Conservation (phyloP, 176 grass and related monocot genomes). For the Panicum miliaceum region DNA sequence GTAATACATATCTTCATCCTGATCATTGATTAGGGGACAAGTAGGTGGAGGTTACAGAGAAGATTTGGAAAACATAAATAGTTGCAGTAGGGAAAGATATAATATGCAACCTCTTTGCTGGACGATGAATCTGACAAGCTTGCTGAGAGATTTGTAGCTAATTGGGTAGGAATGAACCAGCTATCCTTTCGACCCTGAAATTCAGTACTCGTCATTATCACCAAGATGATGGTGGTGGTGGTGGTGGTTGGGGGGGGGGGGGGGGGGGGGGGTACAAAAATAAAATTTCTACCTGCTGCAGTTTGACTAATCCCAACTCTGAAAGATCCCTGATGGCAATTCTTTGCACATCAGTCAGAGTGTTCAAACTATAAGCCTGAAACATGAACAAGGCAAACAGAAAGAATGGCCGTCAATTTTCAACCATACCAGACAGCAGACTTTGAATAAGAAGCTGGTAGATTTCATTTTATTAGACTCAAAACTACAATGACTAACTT, state of each 20-base stretch:
- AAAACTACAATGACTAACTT: slow-evolving; percentile 19
- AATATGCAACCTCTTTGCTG: slow-evolving; percentile 71
- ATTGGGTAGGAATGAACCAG: slow-evolving; percentile 96
- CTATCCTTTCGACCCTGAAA: slow-evolving; percentile 76
- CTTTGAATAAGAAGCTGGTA: background rate
- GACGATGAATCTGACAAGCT: slow-evolving; percentile 83
- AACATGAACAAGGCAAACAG: slow-evolving; percentile 27
- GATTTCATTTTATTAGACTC: background rate
- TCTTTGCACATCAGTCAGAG: slow-evolving; percentile 76
- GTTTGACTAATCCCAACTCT: slow-evolving; percentile 76
- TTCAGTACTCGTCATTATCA: slow-evolving; percentile 16
- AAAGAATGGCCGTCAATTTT: background rate
- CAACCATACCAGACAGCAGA: slow-evolving; percentile 2
- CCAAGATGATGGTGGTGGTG: background rate
- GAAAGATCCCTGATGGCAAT: slow-evolving; percentile 83
- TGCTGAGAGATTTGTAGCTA: slow-evolving; percentile 89
- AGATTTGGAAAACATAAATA: slow-evolving; percentile 4
- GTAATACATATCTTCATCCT: slow-evolving; percentile 12
- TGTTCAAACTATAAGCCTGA: slow-evolving; percentile 91
- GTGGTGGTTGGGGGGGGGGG: too few species aligned
- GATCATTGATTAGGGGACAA: slow-evolving; percentile 7
- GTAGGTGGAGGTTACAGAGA: slow-evolving; percentile 6
- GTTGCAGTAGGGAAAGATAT: slow-evolving; percentile 22
- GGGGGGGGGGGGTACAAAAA: background rate
- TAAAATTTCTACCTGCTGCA: slow-evolving; percentile 63